A percentile compares a stretch with the other conserved stretches of the same genome.
phyloP scores from a whole-genome alignment of 768 basidiomycete genomes.

The Flagelloscypha sp. region DNA sequence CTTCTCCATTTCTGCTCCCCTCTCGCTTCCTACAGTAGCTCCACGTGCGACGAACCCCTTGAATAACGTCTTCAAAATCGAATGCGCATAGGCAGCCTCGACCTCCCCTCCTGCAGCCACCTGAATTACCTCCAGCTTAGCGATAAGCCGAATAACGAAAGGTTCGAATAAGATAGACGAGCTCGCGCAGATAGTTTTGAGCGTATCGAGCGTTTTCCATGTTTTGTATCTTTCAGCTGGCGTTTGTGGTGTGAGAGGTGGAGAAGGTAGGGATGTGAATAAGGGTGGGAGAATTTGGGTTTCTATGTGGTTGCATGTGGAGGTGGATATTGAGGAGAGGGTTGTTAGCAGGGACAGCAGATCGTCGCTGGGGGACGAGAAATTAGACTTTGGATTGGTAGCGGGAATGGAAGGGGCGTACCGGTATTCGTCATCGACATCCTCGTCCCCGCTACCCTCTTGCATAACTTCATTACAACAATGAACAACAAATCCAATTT shows the following conservation, averaged over 20 bases:
- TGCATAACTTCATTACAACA: conserved; percentile 64
- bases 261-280: conserved; percentile 66
- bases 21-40: conserved; percentile 30
- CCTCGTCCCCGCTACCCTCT: conserved; percentile 33
- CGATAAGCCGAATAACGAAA: conserved; percentile 66
- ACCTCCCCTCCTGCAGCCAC: conserved; percentile 44
- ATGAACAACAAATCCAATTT: conserved; percentile 73
- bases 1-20: conserved; percentile 68
- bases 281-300: conserved; percentile 74
- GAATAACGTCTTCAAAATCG: conserved; percentile 64
- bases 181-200: conserved; percentile 67
- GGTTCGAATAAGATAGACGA: conserved; percentile 77
- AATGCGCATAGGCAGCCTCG: conserved; percentile 76
- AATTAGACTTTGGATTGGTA: conserved; percentile 2
- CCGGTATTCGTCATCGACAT: conserved; percentile 52
- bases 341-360: conserved; percentile 55
- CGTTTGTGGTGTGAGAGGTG: conserved; percentile 47
- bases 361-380: conserved; percentile 35
- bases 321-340: conserved; percentile 52
- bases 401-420: conserved; percentile 14
- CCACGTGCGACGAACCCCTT: conserved; percentile 43
- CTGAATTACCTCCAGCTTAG: conserved; percentile 70
- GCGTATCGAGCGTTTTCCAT: conserved; percentile 57
- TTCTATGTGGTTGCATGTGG: conserved; percentile 58
- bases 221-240: conserved; percentile 48